A percentile compares a stretch with the other conserved stretches of the same genome.
These are phyloP conservation scores for Sarcodon sp. DNA, from an alignment of 768 basidiomycete species.

Conservation along the genomic window DNA sequence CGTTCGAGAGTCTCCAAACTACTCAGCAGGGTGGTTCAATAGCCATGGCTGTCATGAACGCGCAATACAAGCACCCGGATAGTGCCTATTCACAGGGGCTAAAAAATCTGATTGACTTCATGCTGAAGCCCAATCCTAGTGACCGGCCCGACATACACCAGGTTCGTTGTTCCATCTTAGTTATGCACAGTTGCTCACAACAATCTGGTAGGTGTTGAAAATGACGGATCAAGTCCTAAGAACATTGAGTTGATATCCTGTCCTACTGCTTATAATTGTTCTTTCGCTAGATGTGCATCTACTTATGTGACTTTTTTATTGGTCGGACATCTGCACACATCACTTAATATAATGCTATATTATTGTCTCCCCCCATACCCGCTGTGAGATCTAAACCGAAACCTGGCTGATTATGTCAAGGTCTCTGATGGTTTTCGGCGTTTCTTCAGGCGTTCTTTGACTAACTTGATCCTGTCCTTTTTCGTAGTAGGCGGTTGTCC, in stretches of 20 bases:
- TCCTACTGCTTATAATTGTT: not conserved
- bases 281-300: too few relatives aligned
- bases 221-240: constrained; percentile 53
- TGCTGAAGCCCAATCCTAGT: constrained; percentile 73
- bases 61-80: constrained; percentile 81
- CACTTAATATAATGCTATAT: too few relatives aligned
- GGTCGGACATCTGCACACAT: too few relatives aligned
- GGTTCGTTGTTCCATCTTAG: constrained; percentile 27
- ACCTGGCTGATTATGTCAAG: too few relatives aligned
- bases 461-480: too few relatives aligned
- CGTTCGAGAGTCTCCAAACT: constrained; percentile 87
- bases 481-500: too few relatives aligned
- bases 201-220: constrained; percentile 40
- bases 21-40: constrained; percentile 94
- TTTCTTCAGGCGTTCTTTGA: too few relatives aligned
- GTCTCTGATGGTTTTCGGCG: too few relatives aligned
- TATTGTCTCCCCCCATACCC: too few relatives aligned
- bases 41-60: constrained; percentile 94
- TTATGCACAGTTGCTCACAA: not conserved
- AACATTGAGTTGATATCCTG: constrained; percentile 27
- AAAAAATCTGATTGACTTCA: constrained; percentile 68
- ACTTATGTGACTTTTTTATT: too few relatives aligned
- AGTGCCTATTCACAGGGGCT: constrained; percentile 83
- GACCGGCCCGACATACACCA: constrained; percentile 79
- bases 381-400: too few relatives aligned